Conservation (phyloP, 306 rosid species). For the Vicia sativa region DNA sequence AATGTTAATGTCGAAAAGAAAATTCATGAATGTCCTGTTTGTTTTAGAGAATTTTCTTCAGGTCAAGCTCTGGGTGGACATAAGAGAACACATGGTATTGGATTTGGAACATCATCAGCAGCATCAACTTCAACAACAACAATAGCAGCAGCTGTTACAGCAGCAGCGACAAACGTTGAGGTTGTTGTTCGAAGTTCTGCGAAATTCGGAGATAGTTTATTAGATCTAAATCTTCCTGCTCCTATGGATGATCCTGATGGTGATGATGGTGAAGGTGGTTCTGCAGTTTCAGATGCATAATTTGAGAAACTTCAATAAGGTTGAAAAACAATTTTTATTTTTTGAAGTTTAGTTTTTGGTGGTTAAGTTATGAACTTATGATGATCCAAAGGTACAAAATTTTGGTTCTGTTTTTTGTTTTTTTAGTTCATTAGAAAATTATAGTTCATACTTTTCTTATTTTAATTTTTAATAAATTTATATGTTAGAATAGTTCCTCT, state of each 20-base stretch:
- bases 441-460: constrained; percentile 25
- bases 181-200: constrained; percentile 7
- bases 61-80: constrained; percentile 99
- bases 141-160: neutral
- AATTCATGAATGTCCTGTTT: constrained; percentile 77
- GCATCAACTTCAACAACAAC: neutral
- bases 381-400: constrained; percentile 49
- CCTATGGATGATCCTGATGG: constrained; percentile 52
- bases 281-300: constrained; percentile 86
- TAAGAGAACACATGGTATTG: constrained; percentile 77
- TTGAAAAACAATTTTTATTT: neutral
- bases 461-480: constrained; percentile 29
- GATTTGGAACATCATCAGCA: constrained; percentile 24
- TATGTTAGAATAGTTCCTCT: constrained; percentile 2
- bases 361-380: constrained; percentile 3
- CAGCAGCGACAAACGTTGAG: neutral
- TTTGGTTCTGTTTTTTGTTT: constrained; percentile 44
- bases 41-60: constrained; percentile 80
- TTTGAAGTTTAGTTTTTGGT: neutral
- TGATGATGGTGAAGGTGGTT: constrained; percentile 59
- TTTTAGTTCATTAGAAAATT: constrained; percentile 14
- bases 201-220: constrained; percentile 48
- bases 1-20: constrained; percentile 36
- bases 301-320: constrained; percentile 49
- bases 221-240: constrained; percentile 98